Conservation (phyloP, 75 land plant species). For the Chamaecyparis obtusa region DNA sequence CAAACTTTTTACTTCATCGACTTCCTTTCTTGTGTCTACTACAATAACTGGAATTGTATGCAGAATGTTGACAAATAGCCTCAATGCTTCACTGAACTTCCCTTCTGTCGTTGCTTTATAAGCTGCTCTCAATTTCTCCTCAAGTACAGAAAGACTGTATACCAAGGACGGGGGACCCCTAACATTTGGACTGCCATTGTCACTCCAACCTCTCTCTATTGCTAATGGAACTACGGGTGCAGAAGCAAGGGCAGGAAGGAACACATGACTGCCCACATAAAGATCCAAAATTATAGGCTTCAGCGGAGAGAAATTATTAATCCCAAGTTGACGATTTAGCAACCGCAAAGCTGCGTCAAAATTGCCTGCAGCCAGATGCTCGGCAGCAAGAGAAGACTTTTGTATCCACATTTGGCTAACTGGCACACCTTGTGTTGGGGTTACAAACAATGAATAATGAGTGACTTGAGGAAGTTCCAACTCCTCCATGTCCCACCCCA, state of each 20-base stretch:
- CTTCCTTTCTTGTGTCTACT: constrained; percentile 64
- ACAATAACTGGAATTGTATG: constrained; percentile 69
- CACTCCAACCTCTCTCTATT: constrained; percentile 65
- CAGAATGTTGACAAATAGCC: constrained; percentile 49
- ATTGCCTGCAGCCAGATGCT: constrained; percentile 74
- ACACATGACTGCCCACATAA: constrained; percentile 54
- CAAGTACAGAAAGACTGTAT: constrained; percentile 47
- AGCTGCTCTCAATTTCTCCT: constrained; percentile 52
- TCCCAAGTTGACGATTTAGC: constrained; percentile 56
- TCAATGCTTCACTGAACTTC: constrained; percentile 61
- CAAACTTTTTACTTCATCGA: constrained; percentile 67
- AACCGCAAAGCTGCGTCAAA: constrained; percentile 69
- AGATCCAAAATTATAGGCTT: constrained; percentile 45
- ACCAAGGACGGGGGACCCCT: constrained; percentile 52
- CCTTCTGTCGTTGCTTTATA: constrained; percentile 65
- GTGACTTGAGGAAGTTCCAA: constrained; percentile 62
- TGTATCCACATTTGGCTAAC: constrained; percentile 60
- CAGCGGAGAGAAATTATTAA: constrained; percentile 50
- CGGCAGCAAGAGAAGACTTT: constrained; percentile 64
- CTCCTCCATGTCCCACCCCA: constrained; percentile 77
- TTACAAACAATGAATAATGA: constrained; percentile 31
- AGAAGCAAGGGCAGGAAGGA: constrained; percentile 34
- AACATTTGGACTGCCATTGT: constrained; percentile 41
- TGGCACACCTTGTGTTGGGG: constrained; percentile 58
- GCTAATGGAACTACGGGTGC: constrained; percentile 50